Conservation (phyloP, 164 flowering plant species). For the Brasenia schreberi region DNA sequence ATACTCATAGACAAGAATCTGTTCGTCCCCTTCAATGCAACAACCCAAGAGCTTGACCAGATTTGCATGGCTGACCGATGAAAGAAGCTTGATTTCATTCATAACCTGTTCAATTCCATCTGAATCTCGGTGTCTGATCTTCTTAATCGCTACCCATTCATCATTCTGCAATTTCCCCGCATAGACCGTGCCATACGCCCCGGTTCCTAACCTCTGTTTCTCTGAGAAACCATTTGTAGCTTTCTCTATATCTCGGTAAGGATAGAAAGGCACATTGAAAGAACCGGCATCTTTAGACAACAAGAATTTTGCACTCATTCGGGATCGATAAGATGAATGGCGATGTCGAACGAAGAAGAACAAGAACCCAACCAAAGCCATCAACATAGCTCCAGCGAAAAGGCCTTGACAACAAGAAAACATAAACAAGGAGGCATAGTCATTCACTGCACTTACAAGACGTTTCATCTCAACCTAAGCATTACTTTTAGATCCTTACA, state of each 20-base stretch:
- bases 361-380: slow-evolving; percentile 17
- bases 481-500: not conserved
- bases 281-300: slow-evolving; percentile 34
- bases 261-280: slow-evolving; percentile 39
- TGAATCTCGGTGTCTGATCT: slow-evolving; percentile 40
- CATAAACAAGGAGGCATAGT: not conserved
- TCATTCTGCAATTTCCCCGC: slow-evolving; percentile 52
- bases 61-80: slow-evolving; percentile 72
- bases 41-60: slow-evolving; percentile 83
- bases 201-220: slow-evolving; percentile 55
- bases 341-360: slow-evolving; percentile 11
- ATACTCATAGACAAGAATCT: slow-evolving; percentile 75
- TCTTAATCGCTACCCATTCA: slow-evolving; percentile 69
- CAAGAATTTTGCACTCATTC: slow-evolving; percentile 16
- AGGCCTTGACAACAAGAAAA: slow-evolving; percentile 23
- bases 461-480: not conserved
- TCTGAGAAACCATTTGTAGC: slow-evolving; percentile 67
- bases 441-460: slow-evolving; percentile 1
- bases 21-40: slow-evolving; percentile 55
- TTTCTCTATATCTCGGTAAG: slow-evolving; percentile 65
- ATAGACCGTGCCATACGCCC: slow-evolving; percentile 85
- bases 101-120: slow-evolving; percentile 60
- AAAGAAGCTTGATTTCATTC: slow-evolving; percentile 79
- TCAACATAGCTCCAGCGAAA: slow-evolving; percentile 33
- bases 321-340: slow-evolving; percentile 8